A percentile compares a stretch with the other conserved stretches of the same genome.
Evolutionary conservation across 495 filamentous ascomycete genomes (phyloP).

Genomic region (Aspergillus nanangensis): DNA sequence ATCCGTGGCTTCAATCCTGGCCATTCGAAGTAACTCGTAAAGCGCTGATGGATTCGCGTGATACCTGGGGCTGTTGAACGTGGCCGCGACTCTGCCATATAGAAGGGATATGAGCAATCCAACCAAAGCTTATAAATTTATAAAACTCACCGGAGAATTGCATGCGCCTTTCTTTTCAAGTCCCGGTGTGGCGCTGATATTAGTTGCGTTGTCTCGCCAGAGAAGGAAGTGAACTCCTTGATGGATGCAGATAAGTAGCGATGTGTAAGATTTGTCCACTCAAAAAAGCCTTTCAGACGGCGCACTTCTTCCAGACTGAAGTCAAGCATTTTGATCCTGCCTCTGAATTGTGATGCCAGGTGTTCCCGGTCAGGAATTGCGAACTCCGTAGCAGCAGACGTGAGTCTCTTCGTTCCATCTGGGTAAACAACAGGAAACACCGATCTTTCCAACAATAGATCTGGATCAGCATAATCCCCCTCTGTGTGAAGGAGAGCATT

Average conservation of each 20-base stretch:
- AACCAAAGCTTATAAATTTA: too few species aligned
- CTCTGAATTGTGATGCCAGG: slow-evolving; percentile 21
- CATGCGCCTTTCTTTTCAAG: slow-evolving; percentile 29
- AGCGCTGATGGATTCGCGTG: slow-evolving; percentile 12
- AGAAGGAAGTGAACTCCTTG: slow-evolving; percentile 27
- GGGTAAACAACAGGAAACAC: slow-evolving; percentile 26
- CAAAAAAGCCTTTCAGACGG: slow-evolving; percentile 27
- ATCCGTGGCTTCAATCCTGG: slow-evolving; percentile 22
- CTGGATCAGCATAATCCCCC: slow-evolving; percentile 4
- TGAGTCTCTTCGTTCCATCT: slow-evolving; percentile 9
- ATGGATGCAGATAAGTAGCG: slow-evolving; percentile 32
- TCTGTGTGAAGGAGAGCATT: slow-evolving; percentile 20
- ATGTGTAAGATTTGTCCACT: slow-evolving; percentile 23
- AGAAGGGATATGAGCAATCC: neutral
- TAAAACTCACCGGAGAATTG: slow-evolving; percentile 29
- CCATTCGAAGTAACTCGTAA: slow-evolving; percentile 21
- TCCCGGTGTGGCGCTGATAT: slow-evolving; percentile 17
- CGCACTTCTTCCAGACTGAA: slow-evolving; percentile 30
- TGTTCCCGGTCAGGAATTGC: slow-evolving; percentile 31
- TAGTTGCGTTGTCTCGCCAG: slow-evolving; percentile 12
- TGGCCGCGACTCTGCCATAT: slow-evolving; percentile 15
- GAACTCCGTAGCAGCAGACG: slow-evolving; percentile 21
- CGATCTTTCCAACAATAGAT: slow-evolving; percentile 7
- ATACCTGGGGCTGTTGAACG: slow-evolving; percentile 28
- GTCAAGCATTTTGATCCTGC: slow-evolving; percentile 29